phyloP scores from a whole-genome alignment of 228 moss, liverwort and hornwort species.

The Sphagnum magellanicum region DNA sequence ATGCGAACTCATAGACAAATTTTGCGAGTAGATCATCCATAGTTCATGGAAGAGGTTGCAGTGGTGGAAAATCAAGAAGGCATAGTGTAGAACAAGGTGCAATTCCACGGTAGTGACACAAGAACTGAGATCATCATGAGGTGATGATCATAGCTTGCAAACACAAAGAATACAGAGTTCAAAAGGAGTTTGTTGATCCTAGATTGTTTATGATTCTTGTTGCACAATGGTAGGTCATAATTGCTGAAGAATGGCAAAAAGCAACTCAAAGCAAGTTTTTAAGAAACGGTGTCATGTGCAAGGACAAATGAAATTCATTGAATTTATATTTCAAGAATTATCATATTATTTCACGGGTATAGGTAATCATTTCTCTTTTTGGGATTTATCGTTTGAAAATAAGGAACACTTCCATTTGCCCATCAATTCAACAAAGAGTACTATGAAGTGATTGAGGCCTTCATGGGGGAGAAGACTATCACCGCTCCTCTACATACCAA shows the following conservation, averaged over 20 bases:
- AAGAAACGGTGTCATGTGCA: not conserved
- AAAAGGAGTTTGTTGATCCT: not conserved
- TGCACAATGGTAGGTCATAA: not conserved
- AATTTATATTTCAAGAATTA: not conserved
- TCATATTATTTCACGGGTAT: not conserved
- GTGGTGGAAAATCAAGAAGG: too few species aligned
- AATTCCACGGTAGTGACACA: not conserved
- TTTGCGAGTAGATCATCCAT: too few species aligned
- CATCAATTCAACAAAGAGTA: not conserved
- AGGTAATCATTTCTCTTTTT: not conserved
- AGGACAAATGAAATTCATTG: not conserved
- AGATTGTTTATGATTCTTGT: not conserved
- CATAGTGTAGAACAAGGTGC: not conserved
- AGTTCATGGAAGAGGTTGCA: too few species aligned
- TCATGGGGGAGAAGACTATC: not conserved
- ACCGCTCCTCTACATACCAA: not conserved
- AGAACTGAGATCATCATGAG: not conserved
- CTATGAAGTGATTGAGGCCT: not conserved
- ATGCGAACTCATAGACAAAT: too few species aligned
- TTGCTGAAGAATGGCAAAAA: not conserved
- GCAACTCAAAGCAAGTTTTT: not conserved
- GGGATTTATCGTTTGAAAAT: not conserved
- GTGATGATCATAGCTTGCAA: not conserved
- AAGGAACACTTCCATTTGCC: not conserved
- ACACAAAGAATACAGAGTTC: not conserved